Evolutionary conservation across 78 protist genomes (phyloP), one percentile per base, ranked within the genome.

Genomic region (Polysphondylium violaceum): DNA sequence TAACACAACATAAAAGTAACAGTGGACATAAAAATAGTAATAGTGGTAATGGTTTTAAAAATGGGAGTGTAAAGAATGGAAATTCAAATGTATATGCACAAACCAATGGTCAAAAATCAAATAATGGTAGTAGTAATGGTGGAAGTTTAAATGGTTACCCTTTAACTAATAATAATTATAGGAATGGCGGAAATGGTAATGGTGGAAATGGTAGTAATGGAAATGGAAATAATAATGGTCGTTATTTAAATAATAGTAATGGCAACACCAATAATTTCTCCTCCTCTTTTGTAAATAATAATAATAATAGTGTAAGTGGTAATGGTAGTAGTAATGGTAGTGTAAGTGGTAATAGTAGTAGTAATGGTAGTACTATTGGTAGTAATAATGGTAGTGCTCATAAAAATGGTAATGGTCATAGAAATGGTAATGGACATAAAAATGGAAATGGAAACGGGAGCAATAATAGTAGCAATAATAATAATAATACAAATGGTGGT

Each of bases 181-280:
- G 65, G 27, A 59, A 35, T 59, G 65, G 65, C 9, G 65, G 65
- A 27, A 59, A 29, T 63, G 35, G 35, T 63, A 63, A 35, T 17
- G 35, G 71, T 19, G 50, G 50, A 16, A 63, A 35, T 59, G 27
- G 36, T 27, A 17, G 23, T n/a, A n/a, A n/a, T n/a, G n/a, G n/a
- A n/a, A n/a, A n/a, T n/a, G n/a, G n/a, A n/a, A n/a, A n/a, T n/a
- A n/a, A n/a, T n/a, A n/a, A n/a, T n/a, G n/a, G n/a, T n/a, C n/a
- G n/a, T n/a, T n/a, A n/a, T n/a, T n/a, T n/a, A n/a, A n/a, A n/a
- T n/a, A n/a, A n/a, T n/a, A n/a, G n/a, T n/a, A n/a, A n/a, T n/a
- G n/a, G n/a, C n/a, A n/a, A n/a, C n/a, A n/a, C n/a, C n/a, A n/a
- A n/a, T n/a, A n/a, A n/a, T 59, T 59, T 21, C 23, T 29, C 25